Percentiles rank a stretch among this genome's conserved stretches.
Conservation (phyloP, 2,329 filamentous ascomycete genomes). For the Balansia obtecta region DNA sequence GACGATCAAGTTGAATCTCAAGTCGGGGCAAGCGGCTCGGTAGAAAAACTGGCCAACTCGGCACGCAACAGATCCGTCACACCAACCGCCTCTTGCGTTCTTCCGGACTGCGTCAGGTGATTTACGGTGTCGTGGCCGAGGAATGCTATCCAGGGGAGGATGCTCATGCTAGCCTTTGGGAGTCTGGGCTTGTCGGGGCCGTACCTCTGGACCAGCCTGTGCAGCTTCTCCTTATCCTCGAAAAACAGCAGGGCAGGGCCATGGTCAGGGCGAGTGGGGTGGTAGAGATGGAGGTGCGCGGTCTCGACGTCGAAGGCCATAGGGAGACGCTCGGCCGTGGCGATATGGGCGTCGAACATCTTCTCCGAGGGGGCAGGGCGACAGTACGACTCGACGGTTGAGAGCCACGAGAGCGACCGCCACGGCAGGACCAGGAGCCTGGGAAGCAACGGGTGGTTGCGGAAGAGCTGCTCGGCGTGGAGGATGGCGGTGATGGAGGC, state of each 20-base stretch:
- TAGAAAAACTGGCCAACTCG: conserved; percentile 21
- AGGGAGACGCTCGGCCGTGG: conserved; percentile 29
- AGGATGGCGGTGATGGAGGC: conserved; percentile 35
- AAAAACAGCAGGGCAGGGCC: conserved; percentile 35
- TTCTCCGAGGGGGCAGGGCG: conserved; percentile 30
- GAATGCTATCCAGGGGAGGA: conserved; percentile 24
- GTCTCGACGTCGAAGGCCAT: conserved; percentile 29
- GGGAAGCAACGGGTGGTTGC: conserved; percentile 21
- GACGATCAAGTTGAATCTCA: conserved; percentile 3
- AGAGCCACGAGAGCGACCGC: conserved; percentile 36
- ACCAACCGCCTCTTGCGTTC: conserved; percentile 27
- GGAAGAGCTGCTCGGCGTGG: conserved; percentile 31
- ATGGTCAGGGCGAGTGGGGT: conserved; percentile 38
- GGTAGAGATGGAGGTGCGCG: conserved; percentile 42
- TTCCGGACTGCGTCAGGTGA: conserved; percentile 28
- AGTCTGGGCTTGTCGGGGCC: conserved; percentile 15
- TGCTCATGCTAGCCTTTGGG: conserved; percentile 18
- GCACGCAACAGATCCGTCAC: conserved; percentile 25
- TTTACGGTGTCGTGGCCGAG: conserved; percentile 35
- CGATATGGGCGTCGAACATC: conserved; percentile 40
- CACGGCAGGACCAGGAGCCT: conserved; percentile 30
- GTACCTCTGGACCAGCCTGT: conserved; percentile 14
- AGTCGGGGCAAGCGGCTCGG: conserved; percentile 12
- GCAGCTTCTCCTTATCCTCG: conserved; percentile 18
- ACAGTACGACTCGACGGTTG: conserved; percentile 37